Base-by-base conservation (phyloP, 768 basidiomycete genomes). In the Porphyrellus cyaneotinctus region DNA sequence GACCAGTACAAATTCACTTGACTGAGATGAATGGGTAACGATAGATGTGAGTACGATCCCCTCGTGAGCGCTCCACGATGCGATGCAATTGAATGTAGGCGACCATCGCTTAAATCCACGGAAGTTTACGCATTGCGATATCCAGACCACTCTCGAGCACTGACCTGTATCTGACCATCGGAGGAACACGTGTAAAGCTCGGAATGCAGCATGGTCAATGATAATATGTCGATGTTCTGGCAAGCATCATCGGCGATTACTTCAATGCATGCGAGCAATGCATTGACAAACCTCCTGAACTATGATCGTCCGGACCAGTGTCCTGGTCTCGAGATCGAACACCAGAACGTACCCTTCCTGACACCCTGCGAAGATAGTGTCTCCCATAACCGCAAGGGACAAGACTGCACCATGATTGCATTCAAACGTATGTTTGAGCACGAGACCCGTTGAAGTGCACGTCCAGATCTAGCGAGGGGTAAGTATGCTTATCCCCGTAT, bases 291-390 rank as follows among this genome's bases (percentile, higher is more conserved):
- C 88, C 74, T 93, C 88, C 58, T 91, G 85, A 1, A 90, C 86
- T 17, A 94, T 86, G 51, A 98, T 87, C 0, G 85, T 91, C 45
- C 95, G 75, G 24, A 98, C 84, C 33, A 90, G 74, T 0, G 92
- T 91, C 58, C 83, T 85, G 0, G 94, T 95, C 65, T 95, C 93
- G 9, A 97, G 71, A 67, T 97, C 95, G 71, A 91, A 82, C 6
- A 97, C 85, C 57, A 88, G 87, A 60, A 97, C 90, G 59, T 88
- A 85, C 3, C 95, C 95, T 57, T 92, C 93, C 70, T 98, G 95
- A 60, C 94, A 89, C 0, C 93, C 95, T 8, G 91, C 95, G 62
- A 87, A 97, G 20, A 97, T 76, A 1, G 91, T 89, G 18, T 90
- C 89, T 20, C 85, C 86, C 31, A 78, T 76, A 0, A 81, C 80